Evolutionary conservation across 192 early-diverging fungal genomes (phyloP).

Genomic region (Funneliformis mosseae): DNA sequence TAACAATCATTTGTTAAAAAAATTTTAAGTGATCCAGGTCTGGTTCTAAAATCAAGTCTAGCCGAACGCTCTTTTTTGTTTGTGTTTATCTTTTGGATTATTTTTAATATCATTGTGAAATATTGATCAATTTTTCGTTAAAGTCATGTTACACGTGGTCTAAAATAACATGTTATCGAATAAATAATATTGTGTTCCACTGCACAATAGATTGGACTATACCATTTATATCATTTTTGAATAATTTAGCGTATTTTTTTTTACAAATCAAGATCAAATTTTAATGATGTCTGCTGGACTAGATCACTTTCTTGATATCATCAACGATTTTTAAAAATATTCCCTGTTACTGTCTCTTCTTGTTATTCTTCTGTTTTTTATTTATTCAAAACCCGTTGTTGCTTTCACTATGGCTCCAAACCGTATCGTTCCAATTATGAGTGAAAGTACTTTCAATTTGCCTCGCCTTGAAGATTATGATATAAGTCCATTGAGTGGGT

Average conservation of each 20-base stretch:
- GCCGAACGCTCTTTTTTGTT: no score
- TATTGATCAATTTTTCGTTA: no score
- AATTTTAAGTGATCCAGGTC: no score
- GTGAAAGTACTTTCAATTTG: conserved; percentile 10
- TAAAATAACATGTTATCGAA: no score
- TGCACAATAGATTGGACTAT: background rate
- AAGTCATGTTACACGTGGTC: no score
- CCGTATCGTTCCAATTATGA: background rate
- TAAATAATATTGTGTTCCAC: no score
- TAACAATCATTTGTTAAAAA: background rate
- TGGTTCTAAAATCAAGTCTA: no score
- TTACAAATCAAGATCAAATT: background rate
- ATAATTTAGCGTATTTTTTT: background rate
- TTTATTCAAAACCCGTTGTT: background rate
- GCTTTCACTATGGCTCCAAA: background rate
- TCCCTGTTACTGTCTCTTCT: background rate
- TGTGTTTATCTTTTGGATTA: no score
- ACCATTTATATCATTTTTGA: background rate
- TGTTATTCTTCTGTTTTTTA: background rate
- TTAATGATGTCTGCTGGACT: background rate
- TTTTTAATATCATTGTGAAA: no score
- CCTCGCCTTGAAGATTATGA: conserved; percentile 75
- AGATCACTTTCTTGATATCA: background rate
- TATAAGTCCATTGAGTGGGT: conserved; percentile 81
- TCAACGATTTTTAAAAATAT: background rate